A percentile compares a stretch with the other conserved stretches of the same genome.
These are phyloP conservation scores for Lactifluus volemus DNA, from an alignment of 768 basidiomycete species.

Conservation along the genomic window DNA sequence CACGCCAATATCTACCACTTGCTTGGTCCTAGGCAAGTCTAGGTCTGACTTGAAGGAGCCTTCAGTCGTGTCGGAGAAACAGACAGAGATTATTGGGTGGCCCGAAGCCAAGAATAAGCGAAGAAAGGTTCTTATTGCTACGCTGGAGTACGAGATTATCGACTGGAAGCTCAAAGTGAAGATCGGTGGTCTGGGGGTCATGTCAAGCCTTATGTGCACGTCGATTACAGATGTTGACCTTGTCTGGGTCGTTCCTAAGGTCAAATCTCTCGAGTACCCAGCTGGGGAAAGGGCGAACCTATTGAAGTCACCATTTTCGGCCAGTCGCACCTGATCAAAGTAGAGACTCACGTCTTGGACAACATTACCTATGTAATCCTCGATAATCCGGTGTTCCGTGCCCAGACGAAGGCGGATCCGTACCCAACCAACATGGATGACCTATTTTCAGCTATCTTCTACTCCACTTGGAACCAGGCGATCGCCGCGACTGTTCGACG, in stretches of 20 bases:
- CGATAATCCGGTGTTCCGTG: constrained; percentile 93
- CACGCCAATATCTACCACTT: constrained; percentile 83
- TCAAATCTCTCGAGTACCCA: constrained; percentile 91
- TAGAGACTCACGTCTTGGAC: constrained; percentile 87
- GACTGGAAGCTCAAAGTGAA: constrained; percentile 98
- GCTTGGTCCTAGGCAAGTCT: constrained; percentile 59
- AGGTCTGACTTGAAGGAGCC: constrained; percentile 62
- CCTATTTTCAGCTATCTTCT: constrained; percentile 92
- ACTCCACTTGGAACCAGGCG: constrained; percentile 97
- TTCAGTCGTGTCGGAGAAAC: constrained; percentile 54
- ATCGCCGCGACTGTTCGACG: constrained; percentile 88
- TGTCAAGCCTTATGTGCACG: constrained; percentile 97
- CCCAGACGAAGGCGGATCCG: constrained; percentile 91
- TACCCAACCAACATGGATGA: constrained; percentile 98
- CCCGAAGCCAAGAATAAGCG: constrained; percentile 89
- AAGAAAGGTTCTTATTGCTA: constrained; percentile 84
- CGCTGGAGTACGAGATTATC: constrained; percentile 92
- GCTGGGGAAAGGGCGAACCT: constrained; percentile 82
- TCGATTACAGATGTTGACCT: constrained; percentile 96
- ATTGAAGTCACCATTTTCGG: constrained; percentile 96
- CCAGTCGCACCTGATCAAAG: constrained; percentile 91
- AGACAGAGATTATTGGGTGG: constrained; percentile 83
- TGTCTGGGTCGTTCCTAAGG: constrained; percentile 90
- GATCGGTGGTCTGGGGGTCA: constrained; percentile 97
- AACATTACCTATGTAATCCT: constrained; percentile 94